phyloP scores from a whole-genome alignment of 2,329 filamentous ascomycete species.

The Macroventuria anomochaeta region DNA sequence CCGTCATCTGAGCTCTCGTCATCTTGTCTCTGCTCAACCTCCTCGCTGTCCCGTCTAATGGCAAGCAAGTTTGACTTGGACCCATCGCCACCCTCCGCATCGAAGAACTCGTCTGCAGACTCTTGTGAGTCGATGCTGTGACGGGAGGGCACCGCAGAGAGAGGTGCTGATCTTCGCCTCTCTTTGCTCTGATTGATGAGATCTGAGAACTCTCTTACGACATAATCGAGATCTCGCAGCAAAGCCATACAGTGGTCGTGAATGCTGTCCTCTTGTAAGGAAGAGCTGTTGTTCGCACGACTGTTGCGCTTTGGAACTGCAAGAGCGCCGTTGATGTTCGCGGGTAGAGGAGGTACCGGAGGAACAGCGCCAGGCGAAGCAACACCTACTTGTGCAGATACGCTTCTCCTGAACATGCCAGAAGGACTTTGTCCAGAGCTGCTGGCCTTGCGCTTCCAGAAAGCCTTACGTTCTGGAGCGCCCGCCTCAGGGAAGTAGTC shows the following conservation, averaged over 20 bases:
- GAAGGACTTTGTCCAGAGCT: slow-evolving; percentile 52
- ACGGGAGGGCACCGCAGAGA: slow-evolving; percentile 53
- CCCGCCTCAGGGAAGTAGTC: slow-evolving; percentile 61
- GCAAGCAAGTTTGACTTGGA: slow-evolving; percentile 70
- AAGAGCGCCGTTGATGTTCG: slow-evolving; percentile 43
- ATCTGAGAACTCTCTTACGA: slow-evolving; percentile 80
- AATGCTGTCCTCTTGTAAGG: slow-evolving; percentile 65
- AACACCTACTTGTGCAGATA: slow-evolving; percentile 61
- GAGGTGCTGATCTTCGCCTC: slow-evolving; percentile 65
- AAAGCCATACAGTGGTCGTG: slow-evolving; percentile 84
- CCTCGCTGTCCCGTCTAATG: slow-evolving; percentile 71
- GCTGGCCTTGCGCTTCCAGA: slow-evolving; percentile 91
- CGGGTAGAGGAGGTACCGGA: slow-evolving; percentile 46
- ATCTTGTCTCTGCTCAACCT: slow-evolving; percentile 49
- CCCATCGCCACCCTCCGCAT: slow-evolving; percentile 68
- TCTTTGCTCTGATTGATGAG: slow-evolving; percentile 81
- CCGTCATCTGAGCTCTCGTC: slow-evolving; percentile 59
- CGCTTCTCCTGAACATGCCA: slow-evolving; percentile 55
- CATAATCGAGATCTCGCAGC: slow-evolving; percentile 82
- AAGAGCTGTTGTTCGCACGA: slow-evolving; percentile 46
- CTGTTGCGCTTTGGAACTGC: slow-evolving; percentile 46
- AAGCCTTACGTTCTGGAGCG: slow-evolving; percentile 68
- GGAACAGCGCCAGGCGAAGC: slow-evolving; percentile 51
- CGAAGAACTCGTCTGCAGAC: slow-evolving; percentile 90
- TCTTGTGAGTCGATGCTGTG: slow-evolving; percentile 78